Evolutionary conservation across 2,329 filamentous ascomycete species (phyloP).

Genomic region (Pestalotiopsis sp.): DNA sequence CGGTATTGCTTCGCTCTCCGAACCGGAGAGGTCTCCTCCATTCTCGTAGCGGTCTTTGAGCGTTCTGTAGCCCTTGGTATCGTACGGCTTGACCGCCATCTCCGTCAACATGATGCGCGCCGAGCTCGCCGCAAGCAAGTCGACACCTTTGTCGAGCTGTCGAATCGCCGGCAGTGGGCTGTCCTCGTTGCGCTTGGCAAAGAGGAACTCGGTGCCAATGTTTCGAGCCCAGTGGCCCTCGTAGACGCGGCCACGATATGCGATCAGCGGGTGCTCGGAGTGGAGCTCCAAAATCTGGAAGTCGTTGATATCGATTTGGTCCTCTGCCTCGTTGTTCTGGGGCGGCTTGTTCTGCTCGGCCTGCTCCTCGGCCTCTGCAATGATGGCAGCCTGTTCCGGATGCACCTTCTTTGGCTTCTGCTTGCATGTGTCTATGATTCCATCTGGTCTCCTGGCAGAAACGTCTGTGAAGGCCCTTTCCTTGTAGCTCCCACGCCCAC

Average conservation of each 20-base stretch:
- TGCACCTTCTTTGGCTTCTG: constrained; percentile 24
- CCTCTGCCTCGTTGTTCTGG: constrained; percentile 17
- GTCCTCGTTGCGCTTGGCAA: constrained; percentile 53
- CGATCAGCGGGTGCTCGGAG: constrained; percentile 73
- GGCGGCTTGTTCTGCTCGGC: constrained; percentile 12
- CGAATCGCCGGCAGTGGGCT: constrained; percentile 48
- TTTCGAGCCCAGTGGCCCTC: constrained; percentile 81
- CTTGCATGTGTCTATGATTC: constrained; percentile 10
- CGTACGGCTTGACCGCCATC: constrained; percentile 55
- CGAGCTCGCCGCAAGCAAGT: constrained; percentile 72
- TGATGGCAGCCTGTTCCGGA: constrained; percentile 21
- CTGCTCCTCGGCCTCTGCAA: constrained; percentile 26
- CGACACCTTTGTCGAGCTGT: constrained; percentile 60
- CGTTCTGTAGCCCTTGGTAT: constrained; percentile 14
- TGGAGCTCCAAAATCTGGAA: constrained; percentile 87
- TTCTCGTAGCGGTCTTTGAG: neutral
- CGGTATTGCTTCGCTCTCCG: constrained; percentile 30
- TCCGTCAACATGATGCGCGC: constrained; percentile 71
- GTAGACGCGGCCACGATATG: constrained; percentile 78
- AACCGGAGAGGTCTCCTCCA: constrained; percentile 18
- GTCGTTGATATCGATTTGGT: constrained; percentile 35
- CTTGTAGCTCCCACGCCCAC: constrained; percentile 48
- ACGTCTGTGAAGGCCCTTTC: constrained; percentile 35
- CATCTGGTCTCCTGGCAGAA: constrained; percentile 18
- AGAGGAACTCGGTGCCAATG: constrained; percentile 81